phyloP scores from a whole-genome alignment of 1,284 basidiomycete genomes.

The Sanghuangporus weigelae region DNA sequence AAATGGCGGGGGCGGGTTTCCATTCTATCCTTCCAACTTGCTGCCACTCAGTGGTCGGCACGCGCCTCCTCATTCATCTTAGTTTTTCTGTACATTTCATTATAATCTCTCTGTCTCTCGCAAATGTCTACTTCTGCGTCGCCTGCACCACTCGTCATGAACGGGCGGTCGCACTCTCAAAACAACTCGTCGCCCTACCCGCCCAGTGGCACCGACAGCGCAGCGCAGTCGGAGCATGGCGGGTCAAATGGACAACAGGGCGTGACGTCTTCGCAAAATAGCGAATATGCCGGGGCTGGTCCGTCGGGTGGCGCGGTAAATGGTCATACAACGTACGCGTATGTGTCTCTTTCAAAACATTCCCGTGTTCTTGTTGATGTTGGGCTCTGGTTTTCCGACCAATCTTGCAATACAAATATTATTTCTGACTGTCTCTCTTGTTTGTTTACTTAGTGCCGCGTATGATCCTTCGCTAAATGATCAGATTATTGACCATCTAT shows the following conservation, averaged over 20 bases:
- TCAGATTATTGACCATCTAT: constrained; percentile 69
- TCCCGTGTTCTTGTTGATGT: not conserved
- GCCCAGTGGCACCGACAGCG: not conserved
- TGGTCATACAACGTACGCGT: constrained; percentile 12
- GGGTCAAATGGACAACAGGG: not conserved
- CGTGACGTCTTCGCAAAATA: not conserved
- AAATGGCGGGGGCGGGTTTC: not conserved
- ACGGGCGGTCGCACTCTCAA: constrained; percentile 8
- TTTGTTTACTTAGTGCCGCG: not conserved
- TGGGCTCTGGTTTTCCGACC: not conserved
- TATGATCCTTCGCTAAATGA: constrained; percentile 50
- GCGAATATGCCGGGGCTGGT: constrained; percentile 10
- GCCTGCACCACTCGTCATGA: not conserved
- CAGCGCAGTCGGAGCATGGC: not conserved
- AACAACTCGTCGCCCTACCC: constrained; percentile 4
- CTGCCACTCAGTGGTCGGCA: not conserved
- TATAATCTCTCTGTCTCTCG: not conserved
- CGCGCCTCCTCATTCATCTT: not conserved
- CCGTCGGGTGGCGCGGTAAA: constrained; percentile 11
- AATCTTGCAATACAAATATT: not conserved
- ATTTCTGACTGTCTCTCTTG: not conserved
- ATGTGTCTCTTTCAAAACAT: not conserved
- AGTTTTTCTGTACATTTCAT: not conserved
- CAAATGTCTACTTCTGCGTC: constrained; percentile 14
- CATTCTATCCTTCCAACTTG: not conserved